Base-by-base conservation (phyloP, 208 protist species). In the Trypanosoma lewisi region DNA sequence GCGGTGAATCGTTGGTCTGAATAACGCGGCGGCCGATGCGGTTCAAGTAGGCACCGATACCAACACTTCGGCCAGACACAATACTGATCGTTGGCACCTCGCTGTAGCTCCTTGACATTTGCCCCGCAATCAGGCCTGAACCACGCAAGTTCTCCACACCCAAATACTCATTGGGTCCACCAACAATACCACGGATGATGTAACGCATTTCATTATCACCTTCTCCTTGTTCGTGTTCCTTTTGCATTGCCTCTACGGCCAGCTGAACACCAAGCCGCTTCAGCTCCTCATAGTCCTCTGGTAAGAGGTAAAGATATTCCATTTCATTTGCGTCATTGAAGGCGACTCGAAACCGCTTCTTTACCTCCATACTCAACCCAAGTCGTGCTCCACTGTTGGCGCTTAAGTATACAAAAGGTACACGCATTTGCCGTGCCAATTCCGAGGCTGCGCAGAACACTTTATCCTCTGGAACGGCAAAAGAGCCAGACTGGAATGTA, bases 11-110 rank as follows among this genome's bases (percentile, higher is more conserved):
- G 57, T 83, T 78, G 41, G 94, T 97, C 75, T 99, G 97, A 69
- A 99, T 97, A 27, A 98, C 84, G 57, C 97, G 86, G 62, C 98
- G 95, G 33, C 98, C 98, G 7, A 99, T 83, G 31, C 98, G 92
- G 49, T 98, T 97, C 7, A 99, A 73, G 73, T 99, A 99, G 2
- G 98, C 97, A 17, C 98, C 98, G 73, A 99, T 99, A 62, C 98
- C 98, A 30, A 99, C 98, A 30, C 97, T 97, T 44, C 98, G 88
- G 52, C 96, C 97, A 0, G 96, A 92, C 27, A 98, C 97, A 55
- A 98, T 75, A 31, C 96, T 98, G 44, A 99, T 94, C 2, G 98
- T 99, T 44, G 98, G 98, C 36, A 97, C 97, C 58, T 98, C 89
- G 47, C 94, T 82, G 77, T 99, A 99, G 67, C 95, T 97, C 50